These are phyloP conservation scores for Candida odintsovae DNA, from an alignment of 805 yeast genomes.

Conservation along the genomic window DNA sequence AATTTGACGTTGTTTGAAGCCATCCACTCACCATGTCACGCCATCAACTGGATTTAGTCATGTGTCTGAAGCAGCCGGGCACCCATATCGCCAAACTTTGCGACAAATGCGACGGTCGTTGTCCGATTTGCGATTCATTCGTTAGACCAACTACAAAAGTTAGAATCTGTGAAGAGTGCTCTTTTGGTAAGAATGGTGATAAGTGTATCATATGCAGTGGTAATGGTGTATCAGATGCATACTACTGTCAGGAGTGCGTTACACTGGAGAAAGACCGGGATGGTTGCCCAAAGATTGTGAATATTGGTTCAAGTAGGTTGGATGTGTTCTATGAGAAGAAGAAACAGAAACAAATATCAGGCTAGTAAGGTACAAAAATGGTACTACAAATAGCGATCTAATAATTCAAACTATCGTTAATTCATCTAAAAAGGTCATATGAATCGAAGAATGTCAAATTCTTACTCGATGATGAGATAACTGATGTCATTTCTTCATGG, in stretches of 20 bases:
- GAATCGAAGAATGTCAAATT: neutral
- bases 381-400: neutral
- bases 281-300: constrained; percentile 85
- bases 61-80: constrained; percentile 86
- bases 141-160: constrained; percentile 67
- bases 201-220: constrained; percentile 79
- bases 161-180: constrained; percentile 78
- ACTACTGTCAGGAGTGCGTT: constrained; percentile 83
- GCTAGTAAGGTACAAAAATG: neutral
- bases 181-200: constrained; percentile 58
- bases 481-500: neutral
- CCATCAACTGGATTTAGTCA: constrained; percentile 79
- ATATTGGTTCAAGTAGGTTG: constrained; percentile 70
- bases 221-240: constrained; percentile 63
- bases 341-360: constrained; percentile 24
- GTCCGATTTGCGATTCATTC: constrained; percentile 85
- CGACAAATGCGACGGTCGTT: constrained; percentile 82
- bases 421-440: neutral
- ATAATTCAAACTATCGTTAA: neutral
- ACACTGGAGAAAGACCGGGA: constrained; percentile 73
- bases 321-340: constrained; percentile 61
- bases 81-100: constrained; percentile 65
- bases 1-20: neutral
- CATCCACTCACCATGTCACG: constrained; percentile 55
- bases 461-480: neutral